Percentiles rank a stretch among this genome's conserved stretches.
Conservation (phyloP, 108 stramenopile genomes). For the Stephanodiscus minutulus region DNA sequence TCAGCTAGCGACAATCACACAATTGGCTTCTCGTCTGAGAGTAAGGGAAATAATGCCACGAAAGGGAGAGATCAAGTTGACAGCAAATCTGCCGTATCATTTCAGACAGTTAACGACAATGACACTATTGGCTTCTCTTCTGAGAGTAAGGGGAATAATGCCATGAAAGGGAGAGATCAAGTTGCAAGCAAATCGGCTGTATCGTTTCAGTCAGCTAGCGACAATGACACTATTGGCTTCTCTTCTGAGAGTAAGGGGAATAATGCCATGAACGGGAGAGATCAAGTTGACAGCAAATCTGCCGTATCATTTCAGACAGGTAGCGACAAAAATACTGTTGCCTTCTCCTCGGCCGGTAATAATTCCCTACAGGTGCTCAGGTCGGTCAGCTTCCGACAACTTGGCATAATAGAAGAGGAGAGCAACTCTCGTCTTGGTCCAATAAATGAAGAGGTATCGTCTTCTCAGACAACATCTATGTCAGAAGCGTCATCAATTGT, state of each 20-base stretch:
- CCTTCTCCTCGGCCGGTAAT: not conserved
- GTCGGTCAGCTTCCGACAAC: not conserved
- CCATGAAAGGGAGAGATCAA: too few relatives aligned
- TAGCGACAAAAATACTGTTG: not conserved
- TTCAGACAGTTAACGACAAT: not conserved
- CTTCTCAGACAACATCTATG: not conserved
- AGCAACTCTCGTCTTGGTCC: not conserved
- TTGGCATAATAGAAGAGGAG: slow-evolving; percentile 20
- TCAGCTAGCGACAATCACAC: not conserved
- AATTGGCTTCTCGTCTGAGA: slow-evolving; percentile 1
- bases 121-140: not conserved
- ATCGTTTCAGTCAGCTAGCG: not conserved
- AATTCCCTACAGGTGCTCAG: not conserved
- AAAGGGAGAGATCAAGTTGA: too few relatives aligned
- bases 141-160: not conserved
- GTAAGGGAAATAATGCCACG: too few relatives aligned
- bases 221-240: slow-evolving; percentile 6
- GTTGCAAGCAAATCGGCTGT: not conserved
- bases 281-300: not conserved
- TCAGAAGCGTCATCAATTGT: not conserved
- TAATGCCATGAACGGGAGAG: too few relatives aligned
- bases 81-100: not conserved
- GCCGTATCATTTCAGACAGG: slow-evolving; percentile 1
- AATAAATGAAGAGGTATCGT: slow-evolving; percentile 1
- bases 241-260: not conserved